Base-by-base conservation (phyloP, 495 filamentous ascomycete genomes). In the Xylaria castorea region DNA sequence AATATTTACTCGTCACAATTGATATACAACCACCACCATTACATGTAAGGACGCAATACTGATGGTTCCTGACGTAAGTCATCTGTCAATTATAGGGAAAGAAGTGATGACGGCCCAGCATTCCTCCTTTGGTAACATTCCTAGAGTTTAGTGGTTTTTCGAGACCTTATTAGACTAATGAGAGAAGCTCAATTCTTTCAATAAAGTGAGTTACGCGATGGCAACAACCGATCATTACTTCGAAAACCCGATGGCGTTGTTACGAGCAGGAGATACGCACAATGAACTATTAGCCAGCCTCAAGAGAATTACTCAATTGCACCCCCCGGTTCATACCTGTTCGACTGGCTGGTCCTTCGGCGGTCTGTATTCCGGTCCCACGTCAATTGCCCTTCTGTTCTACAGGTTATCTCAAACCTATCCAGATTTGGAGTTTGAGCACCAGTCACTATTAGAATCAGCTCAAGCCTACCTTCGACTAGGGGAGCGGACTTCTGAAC, bases 311-410 rank as follows among this genome's bases (percentile, higher is more conserved):
- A 74, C 68, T 9, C 66, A 51, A 18, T 58, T 62, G 34, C 46
- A 74, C 32, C 71, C 77, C 0, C 77, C 75, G 14, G 68, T 75
- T 22, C 73, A 77, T 50, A 75, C 75, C 5, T 77, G 72, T 51
- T 77, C 77, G 2, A 77, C 75, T 6, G 64, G 70, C 12, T 79
- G 77, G 77, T 68, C 70, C 7, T 80, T 83, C 0, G 77, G 80
- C 34, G 90, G 89, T 0, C 77, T 92, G 34, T 91, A 86, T 80
- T 82, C 83, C 57, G 90, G 90, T 0, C 89, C 89, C 12, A 88
- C 88, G 1, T 87, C 86, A 32, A 80, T 91, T 25, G 89, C 88
- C 12, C 88, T 88, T 76, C 81, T 91, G 0, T 88, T 92, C 81
- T 84, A 87, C 32, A 77, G 80, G 1, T 82, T 90, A 3, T 86